phyloP scores from a whole-genome alignment of 2,329 filamentous ascomycete genomes.

The Pseudomassariella vexata region DNA sequence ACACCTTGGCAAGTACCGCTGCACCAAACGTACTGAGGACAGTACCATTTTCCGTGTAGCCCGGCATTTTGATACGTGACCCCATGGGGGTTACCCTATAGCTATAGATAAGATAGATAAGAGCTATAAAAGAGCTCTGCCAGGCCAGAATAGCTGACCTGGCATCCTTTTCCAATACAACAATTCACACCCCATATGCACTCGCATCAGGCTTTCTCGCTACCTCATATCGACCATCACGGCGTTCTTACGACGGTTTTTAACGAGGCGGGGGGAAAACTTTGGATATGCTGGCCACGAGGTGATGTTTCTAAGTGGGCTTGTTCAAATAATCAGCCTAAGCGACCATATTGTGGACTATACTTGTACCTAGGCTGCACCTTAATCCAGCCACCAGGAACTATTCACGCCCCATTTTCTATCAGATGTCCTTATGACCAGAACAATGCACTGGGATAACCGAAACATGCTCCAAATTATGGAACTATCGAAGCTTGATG shows the following conservation, averaged over 20 bases:
- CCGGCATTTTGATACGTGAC: too few relatives aligned
- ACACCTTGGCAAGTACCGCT: too few relatives aligned
- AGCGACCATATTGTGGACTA: not conserved
- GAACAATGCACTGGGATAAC: constrained; percentile 2
- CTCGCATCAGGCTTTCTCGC: not conserved
- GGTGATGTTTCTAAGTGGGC: not conserved
- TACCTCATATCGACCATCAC: constrained; percentile 2
- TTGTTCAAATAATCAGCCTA: not conserved
- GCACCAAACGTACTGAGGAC: too few relatives aligned
- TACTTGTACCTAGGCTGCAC: not conserved
- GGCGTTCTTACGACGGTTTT: constrained; percentile 1
- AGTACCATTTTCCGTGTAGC: too few relatives aligned
- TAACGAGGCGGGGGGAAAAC: not conserved
- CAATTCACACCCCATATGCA: too few relatives aligned
- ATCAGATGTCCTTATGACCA: constrained; percentile 1
- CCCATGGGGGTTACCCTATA: too few relatives aligned
- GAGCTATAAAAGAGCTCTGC: too few relatives aligned
- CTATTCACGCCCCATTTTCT: constrained; percentile 3
- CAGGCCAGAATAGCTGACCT: too few relatives aligned
- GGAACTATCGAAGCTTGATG: not conserved
- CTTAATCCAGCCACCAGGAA: not conserved
- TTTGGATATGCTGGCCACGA: not conserved
- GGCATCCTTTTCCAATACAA: too few relatives aligned
- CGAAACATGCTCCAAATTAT: not conserved
- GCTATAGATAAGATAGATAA: too few relatives aligned